Conservation (phyloP, 768 basidiomycete species). For the Infundibulicybe gibba region DNA sequence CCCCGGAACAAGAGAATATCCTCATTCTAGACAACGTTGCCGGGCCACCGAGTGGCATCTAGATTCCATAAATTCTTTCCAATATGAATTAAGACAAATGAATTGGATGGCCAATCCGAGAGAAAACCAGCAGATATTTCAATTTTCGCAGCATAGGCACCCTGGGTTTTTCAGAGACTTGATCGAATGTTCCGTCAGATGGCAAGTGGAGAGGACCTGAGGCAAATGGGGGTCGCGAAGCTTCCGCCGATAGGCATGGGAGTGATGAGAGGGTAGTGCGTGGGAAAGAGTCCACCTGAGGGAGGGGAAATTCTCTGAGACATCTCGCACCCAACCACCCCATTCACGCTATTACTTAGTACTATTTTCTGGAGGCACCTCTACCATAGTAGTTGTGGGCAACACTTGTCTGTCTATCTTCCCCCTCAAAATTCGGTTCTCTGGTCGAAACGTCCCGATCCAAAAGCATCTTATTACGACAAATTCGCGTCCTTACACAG, state of each 20-base stretch:
- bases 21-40: too few species aligned
- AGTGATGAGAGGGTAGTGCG: constrained; percentile 20
- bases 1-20: too few species aligned
- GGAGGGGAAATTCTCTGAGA: constrained; percentile 18
- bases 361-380: constrained; percentile 48
- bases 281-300: constrained; percentile 28
- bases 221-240: constrained; percentile 2
- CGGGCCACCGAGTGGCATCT: too few species aligned
- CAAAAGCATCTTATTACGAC: constrained; percentile 13
- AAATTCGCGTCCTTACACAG: constrained; percentile 11
- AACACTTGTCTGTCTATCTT: constrained; percentile 32
- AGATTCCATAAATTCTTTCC: too few species aligned
- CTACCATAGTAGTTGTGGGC: constrained; percentile 55
- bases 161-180: too few species aligned
- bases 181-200: too few species aligned
- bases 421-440: constrained; percentile 17
- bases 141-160: too few species aligned
- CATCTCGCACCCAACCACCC: constrained; percentile 37
- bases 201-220: too few species aligned
- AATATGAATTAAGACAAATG: too few species aligned
- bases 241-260: constrained; percentile 22
- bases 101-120: too few species aligned
- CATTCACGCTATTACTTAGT: constrained; percentile 46
- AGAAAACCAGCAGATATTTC: too few species aligned
- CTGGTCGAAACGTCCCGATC: constrained; percentile 16